Conservation (phyloP, 257 asterid species). For the Ocimum tenuiflorum region DNA sequence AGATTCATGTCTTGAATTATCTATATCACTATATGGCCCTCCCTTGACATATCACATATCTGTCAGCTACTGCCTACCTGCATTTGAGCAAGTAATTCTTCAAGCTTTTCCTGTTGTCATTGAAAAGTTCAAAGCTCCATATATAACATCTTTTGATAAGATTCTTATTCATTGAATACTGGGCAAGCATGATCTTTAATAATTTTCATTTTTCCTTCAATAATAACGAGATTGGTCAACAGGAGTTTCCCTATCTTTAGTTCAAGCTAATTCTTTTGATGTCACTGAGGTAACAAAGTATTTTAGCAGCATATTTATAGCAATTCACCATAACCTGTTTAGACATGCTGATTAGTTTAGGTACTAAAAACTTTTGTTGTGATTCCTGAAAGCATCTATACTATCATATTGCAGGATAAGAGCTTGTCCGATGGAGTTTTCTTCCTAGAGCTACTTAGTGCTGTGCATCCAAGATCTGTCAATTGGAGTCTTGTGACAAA, state of each 20-base stretch:
- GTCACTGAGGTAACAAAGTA: neutral
- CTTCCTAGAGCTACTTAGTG: conserved; percentile 92
- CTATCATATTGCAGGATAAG: conserved; percentile 58
- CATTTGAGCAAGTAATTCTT: too few relatives aligned
- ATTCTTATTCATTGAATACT: too few relatives aligned
- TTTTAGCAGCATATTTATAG: neutral
- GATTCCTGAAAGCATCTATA: neutral
- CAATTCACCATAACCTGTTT: neutral
- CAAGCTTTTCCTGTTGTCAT: too few relatives aligned
- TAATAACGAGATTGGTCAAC: neutral
- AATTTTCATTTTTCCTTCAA: neutral
- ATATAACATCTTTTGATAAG: too few relatives aligned
- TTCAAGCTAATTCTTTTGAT: neutral
- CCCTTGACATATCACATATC: neutral
- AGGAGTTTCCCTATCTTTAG: neutral
- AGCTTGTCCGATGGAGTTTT: conserved; percentile 74
- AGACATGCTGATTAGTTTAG: neutral
- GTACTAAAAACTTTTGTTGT: neutral
- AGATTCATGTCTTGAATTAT: neutral
- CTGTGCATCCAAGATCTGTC: conserved; percentile 91
- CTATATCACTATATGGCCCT: neutral
- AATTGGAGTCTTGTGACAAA: conserved; percentile 97
- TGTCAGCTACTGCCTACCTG: too few relatives aligned
- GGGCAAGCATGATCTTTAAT: neutral
- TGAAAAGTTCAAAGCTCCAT: too few relatives aligned